Conservation (phyloP, 177 flowering plant genomes). For the Vitis hybrid region DNA sequence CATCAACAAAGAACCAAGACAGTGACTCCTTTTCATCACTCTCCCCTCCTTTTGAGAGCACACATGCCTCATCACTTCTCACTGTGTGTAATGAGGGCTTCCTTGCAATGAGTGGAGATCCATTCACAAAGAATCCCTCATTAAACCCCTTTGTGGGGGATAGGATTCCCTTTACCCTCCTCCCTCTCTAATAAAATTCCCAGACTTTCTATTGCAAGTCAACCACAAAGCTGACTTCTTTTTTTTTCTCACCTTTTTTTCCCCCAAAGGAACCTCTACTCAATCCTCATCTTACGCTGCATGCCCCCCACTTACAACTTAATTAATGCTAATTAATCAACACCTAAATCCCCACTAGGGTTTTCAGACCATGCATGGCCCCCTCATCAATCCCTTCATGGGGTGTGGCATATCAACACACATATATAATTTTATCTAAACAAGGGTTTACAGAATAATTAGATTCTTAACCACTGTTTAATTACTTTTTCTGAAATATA, state of each 20-base stretch:
- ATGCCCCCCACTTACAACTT: conserved; percentile 19
- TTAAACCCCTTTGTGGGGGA: conserved; percentile 21
- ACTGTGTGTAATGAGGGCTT: neutral
- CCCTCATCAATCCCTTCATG: too few species aligned
- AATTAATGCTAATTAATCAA: neutral
- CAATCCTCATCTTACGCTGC: conserved; percentile 15
- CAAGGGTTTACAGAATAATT: too few species aligned
- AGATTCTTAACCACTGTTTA: too few species aligned
- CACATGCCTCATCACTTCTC: conserved; percentile 16
- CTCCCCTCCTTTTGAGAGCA: conserved; percentile 25
- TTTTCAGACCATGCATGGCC: too few species aligned
- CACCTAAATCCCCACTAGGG: conserved; percentile 8
- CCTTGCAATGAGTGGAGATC: conserved; percentile 28
- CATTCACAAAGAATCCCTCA: conserved; percentile 18
- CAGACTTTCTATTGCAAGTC: conserved; percentile 52
- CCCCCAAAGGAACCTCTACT: conserved; percentile 8
- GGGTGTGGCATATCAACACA: too few species aligned
- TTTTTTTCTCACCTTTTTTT: neutral
- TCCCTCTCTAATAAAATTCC: conserved; percentile 24
- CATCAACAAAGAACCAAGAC: conserved; percentile 41
- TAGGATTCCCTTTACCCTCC: conserved; percentile 37
- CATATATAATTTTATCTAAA: too few species aligned
- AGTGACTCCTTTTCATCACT: conserved; percentile 24
- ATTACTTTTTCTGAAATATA: too few species aligned
- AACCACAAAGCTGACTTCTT: conserved; percentile 38